A percentile compares a stretch with the other conserved stretches of the same genome.
Conservation (phyloP, 495 filamentous ascomycete genomes). For the Lichenothelia convexa region DNA sequence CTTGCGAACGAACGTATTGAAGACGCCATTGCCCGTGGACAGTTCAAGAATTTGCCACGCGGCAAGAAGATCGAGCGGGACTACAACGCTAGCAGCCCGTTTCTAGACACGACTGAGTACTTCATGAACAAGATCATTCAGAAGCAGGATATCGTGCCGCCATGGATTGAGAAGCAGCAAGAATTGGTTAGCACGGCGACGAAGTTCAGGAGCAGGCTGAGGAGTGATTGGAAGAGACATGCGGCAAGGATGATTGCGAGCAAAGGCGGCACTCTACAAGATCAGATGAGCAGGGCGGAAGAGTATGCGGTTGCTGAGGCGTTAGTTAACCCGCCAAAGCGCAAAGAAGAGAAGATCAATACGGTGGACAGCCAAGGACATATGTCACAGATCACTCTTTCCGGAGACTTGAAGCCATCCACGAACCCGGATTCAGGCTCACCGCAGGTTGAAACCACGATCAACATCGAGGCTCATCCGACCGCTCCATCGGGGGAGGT, state of each 20-base stretch:
- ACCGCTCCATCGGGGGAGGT: too few species aligned
- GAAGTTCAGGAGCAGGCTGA: conserved; percentile 53
- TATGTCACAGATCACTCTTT: conserved; percentile 27
- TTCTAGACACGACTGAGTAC: conserved; percentile 92
- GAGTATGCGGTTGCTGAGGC: conserved; percentile 60
- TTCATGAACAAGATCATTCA: conserved; percentile 98
- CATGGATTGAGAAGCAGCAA: conserved; percentile 96
- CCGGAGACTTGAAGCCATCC: conserved; percentile 19
- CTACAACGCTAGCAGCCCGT: conserved; percentile 67
- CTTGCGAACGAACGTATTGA: conserved; percentile 89
- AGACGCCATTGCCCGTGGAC: conserved; percentile 77
- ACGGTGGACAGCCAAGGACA: conserved; percentile 21
- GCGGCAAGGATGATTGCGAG: conserved; percentile 65
- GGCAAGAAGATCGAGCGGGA: conserved; percentile 66
- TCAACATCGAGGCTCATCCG: too few species aligned
- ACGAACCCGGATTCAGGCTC: too few species aligned
- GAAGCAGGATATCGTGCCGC: conserved; percentile 68
- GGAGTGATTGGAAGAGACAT: conserved; percentile 76
- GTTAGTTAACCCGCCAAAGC: conserved; percentile 23
- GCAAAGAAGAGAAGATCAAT: conserved; percentile 31
- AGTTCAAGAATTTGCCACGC: conserved; percentile 74
- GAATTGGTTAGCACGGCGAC: conserved; percentile 53
- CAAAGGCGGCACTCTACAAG: conserved; percentile 56
- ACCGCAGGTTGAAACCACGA: neutral
- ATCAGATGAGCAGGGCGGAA: conserved; percentile 53